phyloP scores from a whole-genome alignment of 2,329 filamentous ascomycete genomes.

The Neonectria magnoliae region DNA sequence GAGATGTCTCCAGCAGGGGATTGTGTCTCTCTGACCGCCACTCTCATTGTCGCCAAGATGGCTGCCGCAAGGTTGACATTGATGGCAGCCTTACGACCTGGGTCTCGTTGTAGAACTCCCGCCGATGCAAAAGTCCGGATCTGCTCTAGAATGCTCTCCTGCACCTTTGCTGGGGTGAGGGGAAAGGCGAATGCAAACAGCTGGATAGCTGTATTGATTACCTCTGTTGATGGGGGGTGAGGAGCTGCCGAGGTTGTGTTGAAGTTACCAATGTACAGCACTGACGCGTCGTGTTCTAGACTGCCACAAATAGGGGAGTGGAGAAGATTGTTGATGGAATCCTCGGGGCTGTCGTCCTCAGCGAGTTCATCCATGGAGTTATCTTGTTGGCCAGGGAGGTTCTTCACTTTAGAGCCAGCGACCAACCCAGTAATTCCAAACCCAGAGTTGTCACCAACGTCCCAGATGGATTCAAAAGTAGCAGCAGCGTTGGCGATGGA shows the following conservation, averaged over 20 bases:
- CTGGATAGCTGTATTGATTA: conserved; percentile 93
- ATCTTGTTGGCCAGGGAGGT: conserved; percentile 75
- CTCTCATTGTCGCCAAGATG: conserved; percentile 81
- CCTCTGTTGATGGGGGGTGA: conserved; percentile 89
- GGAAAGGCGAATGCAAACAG: conserved; percentile 93
- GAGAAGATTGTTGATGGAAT: conserved; percentile 69
- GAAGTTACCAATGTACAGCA: conserved; percentile 71
- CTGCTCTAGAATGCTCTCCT: conserved; percentile 95
- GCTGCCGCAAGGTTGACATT: conserved; percentile 89
- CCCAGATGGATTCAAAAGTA: conserved; percentile 94
- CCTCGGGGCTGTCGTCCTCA: conserved; percentile 69
- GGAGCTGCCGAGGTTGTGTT: conserved; percentile 61
- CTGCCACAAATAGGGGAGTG: conserved; percentile 82
- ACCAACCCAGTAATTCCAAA: conserved; percentile 93
- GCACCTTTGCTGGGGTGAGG: conserved; percentile 87
- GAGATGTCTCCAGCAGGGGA: conserved; percentile 78
- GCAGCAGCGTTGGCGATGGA: conserved; percentile 92
- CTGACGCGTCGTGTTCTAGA: conserved; percentile 87
- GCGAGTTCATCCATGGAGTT: conserved; percentile 54
- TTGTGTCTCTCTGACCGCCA: conserved; percentile 82
- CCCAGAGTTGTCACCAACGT: conserved; percentile 91
- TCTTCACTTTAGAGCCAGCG: conserved; percentile 77
- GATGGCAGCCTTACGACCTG: conserved; percentile 88
- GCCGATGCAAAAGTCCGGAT: conserved; percentile 90
- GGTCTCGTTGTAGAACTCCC: conserved; percentile 81